phyloP scores from a whole-genome alignment of 495 filamentous ascomycete species.

The Aspergillus bertholletiae region DNA sequence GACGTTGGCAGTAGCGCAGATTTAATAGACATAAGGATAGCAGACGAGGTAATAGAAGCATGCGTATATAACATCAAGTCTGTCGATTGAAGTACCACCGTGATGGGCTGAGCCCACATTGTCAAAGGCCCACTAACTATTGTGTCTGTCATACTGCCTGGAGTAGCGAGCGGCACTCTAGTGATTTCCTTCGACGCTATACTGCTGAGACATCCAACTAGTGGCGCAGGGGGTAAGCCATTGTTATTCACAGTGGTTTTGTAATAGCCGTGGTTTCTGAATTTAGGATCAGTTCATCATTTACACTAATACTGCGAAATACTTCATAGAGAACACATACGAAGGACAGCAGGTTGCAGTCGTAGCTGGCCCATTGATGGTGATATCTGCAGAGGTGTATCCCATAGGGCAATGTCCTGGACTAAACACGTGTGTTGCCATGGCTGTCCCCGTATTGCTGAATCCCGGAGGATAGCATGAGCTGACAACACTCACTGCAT shows the following conservation, averaged over 20 bases:
- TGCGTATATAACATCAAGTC: conserved; percentile 9
- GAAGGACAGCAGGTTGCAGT: conserved; percentile 19
- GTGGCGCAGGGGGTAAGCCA: too few species aligned
- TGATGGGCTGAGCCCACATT: conserved; percentile 25
- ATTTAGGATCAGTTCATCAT: too few species aligned
- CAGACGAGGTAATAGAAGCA: too few species aligned
- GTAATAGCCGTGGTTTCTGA: too few species aligned
- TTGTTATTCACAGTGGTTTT: too few species aligned
- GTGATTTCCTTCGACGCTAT: too few species aligned
- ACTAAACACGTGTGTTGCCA: conserved; percentile 6
- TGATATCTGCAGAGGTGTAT: conserved; percentile 17
- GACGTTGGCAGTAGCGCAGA: too few species aligned
- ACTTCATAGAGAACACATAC: conserved; percentile 7
- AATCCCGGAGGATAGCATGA: conserved; percentile 16
- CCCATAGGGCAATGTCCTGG: conserved; percentile 19
- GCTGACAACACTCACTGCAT: conserved; percentile 7
- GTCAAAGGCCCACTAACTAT: conserved; percentile 17
- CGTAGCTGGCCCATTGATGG: conserved; percentile 4
- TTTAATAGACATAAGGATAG: too few species aligned
- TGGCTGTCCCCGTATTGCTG: neutral
- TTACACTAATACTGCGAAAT: too few species aligned
- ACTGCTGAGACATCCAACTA: too few species aligned
- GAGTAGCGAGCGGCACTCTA: too few species aligned
- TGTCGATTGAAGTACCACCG: conserved; percentile 3
- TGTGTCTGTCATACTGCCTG: neutral